Evolutionary conservation across 2,329 filamentous ascomycete genomes (phyloP).

Genomic region (Gliomastix tumulicola): DNA sequence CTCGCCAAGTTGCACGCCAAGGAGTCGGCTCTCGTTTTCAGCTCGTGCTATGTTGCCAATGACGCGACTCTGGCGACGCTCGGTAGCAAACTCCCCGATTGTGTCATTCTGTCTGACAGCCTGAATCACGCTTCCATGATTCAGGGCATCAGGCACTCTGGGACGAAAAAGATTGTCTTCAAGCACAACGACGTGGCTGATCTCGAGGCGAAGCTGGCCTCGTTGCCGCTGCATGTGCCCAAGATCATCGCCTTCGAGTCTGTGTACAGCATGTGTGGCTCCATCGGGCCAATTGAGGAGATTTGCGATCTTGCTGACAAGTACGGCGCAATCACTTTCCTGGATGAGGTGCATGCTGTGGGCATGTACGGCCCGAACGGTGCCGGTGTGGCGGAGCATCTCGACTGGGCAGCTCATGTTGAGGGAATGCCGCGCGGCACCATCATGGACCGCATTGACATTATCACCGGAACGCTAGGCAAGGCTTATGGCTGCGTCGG

Average conservation of each 20-base stretch:
- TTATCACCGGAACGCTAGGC: conserved; percentile 93
- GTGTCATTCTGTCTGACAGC: conserved; percentile 95
- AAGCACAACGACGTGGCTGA: conserved; percentile 97
- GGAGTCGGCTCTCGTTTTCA: conserved; percentile 88
- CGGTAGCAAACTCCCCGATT: conserved; percentile 94
- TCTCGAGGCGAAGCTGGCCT: conserved; percentile 84
- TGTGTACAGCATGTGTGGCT: conserved; percentile 99
- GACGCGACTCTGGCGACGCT: conserved; percentile 93
- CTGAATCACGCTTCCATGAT: conserved; percentile 99
- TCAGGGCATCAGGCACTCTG: conserved; percentile 95
- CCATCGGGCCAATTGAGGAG: conserved; percentile 88
- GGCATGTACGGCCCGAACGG: conserved; percentile 98
- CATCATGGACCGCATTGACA: conserved; percentile 92
- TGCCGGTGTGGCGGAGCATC: conserved; percentile 92
- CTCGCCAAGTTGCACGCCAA: conserved; percentile 86
- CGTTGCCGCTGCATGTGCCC: conserved; percentile 74
- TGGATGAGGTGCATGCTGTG: conserved; percentile 97
- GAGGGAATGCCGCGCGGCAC: conserved; percentile 71
- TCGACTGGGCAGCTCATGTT: conserved; percentile 84
- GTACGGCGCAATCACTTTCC: conserved; percentile 94
- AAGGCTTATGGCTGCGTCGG: conserved; percentile 98
- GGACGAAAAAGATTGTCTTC: conserved; percentile 96
- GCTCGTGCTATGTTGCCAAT: conserved; percentile 97
- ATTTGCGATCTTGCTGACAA: conserved; percentile 97
- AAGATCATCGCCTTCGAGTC: conserved; percentile 99